Percentiles rank a stretch among this genome's conserved stretches.
These are phyloP conservation scores for Catunica adiposa DNA, from an alignment of 2,329 filamentous ascomycete genomes.

Conservation along the genomic window DNA sequence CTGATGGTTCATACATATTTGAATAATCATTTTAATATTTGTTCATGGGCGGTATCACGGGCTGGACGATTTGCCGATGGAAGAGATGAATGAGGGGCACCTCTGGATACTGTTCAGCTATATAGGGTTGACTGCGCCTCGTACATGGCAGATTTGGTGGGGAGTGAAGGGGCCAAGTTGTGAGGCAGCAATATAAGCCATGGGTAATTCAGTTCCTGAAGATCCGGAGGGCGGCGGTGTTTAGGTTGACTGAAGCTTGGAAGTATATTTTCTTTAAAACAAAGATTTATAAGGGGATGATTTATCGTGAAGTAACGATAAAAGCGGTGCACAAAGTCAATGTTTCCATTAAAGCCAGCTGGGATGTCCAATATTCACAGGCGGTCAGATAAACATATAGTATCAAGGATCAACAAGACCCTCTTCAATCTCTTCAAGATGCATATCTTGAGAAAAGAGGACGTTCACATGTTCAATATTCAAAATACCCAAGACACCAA, in stretches of 20 bases:
- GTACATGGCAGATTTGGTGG: background rate
- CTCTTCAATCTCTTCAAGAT: background rate
- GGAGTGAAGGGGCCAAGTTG: background rate
- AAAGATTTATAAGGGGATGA: too few species aligned
- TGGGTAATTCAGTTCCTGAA: background rate
- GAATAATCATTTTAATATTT: too few species aligned
- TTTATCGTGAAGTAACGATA: too few species aligned
- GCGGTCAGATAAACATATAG: too few species aligned
- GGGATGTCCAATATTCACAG: too few species aligned
- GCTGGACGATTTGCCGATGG: too few species aligned
- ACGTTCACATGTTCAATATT: background rate
- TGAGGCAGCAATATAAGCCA: background rate
- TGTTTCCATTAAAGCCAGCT: too few species aligned
- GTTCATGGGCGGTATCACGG: too few species aligned
- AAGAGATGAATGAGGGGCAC: too few species aligned
- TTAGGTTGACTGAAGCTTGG: background rate
- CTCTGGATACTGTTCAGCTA: background rate
- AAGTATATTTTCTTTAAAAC: too few species aligned
- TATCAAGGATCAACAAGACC: background rate
- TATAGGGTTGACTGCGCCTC: background rate
- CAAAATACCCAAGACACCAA: background rate
- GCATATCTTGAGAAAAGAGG: background rate
- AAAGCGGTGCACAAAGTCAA: too few species aligned
- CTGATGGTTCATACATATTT: too few species aligned
- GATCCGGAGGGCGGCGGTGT: background rate